Base-by-base conservation (phyloP, 169 alveolate species). In the Eimeria tenella region DNA sequence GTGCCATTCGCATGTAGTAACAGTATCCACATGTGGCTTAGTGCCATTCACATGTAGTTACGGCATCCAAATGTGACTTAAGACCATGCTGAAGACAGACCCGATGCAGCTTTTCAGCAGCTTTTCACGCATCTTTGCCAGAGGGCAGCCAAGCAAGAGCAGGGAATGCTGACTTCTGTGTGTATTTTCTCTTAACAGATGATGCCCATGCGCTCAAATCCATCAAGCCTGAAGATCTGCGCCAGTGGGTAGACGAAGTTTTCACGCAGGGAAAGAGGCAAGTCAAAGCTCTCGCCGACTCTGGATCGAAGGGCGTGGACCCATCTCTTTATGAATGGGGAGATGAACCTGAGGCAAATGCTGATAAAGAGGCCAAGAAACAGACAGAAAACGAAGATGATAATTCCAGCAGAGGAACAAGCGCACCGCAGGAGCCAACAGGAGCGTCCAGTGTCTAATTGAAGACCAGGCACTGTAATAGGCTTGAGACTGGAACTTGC, bases 191-290 rank as follows among this genome's bases (percentile, higher is more conserved):
- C 84, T 21, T 23, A 10, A 62, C 95, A 91, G 96, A 94, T 58
- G 96, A 94, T 65, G 42, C 58, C 23, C 93, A 94, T 42, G 17
- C 93, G 86, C 94, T 94, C 9, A 94, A 84, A 52, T 56, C 90
- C 52, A 58, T 94, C 9, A 90, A 86, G 68, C 79, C 71, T n/a
- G 96, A 94, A 52, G 96, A 94, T 74, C 55, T 94, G 65, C 71
- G 90, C 62, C 68, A 52, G 73, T 94, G 96, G 96, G 94, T 94
- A 19, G 94, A 94, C 63, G 96, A 94, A 60, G 96, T 90, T 25
- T 94, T 8, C 65, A 68, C 68, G 23, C 77, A 55, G 53, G 96
- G 96, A 5, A 89, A 63, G 93, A 60, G 42, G 81, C 94, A 94
- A 42, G 96, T 86, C 4, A 25, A 9, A 31, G 6, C 23, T 60